Base-by-base conservation (phyloP, 192 early-diverging fungal genomes). In the Mortierella antarctica region DNA sequence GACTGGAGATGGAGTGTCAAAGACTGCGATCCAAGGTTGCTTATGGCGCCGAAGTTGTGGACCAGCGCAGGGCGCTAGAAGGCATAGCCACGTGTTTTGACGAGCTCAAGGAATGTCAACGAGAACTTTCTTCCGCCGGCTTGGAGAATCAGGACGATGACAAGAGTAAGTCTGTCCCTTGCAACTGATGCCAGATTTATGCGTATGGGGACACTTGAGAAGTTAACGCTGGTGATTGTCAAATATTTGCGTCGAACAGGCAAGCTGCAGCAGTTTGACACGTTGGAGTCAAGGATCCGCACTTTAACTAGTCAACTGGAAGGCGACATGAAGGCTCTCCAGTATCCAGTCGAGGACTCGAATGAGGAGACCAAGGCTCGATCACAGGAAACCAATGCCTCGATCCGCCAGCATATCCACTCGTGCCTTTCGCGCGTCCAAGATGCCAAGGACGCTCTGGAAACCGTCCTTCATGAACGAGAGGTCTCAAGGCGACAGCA, bases 11-110 rank as follows among this genome's bases (percentile, higher is more conserved):
- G 10, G 48, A 72, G 42, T 59, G 46, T 48, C 57, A 47, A 44
- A 12, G 7, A 12, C 46, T 80, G 14, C 44, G 52, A 15, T 9
- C 51, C 7, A 60, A 49, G 55, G 58, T 80, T 57, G 60, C 70
- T 5, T 68, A 71, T 39, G 51, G 65, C 12, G 64, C 52, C 21
- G 77, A 68, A 5, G 69, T 80, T 14, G 53, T 80, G 13, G 52
- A 56, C 15, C 77, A 80, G 40, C 77, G 65, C 70, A 71, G 68
- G 65, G 48, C 44, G 3, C 23, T 80, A 13, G 65, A 67, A 3
- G 51, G 6, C 7, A 68, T 80, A 50, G 23, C 66, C 45, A 2
- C 7, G 14, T 51, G 50, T 18, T 21, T 80, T 4, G 21, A 14
- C 6, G 70, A 71, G 2, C 53, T 80, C n/a, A 57, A 56, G 18